A percentile compares a stretch with the other conserved stretches of the same genome.
These are phyloP conservation scores for Paramecium primaurelia DNA, from an alignment of 73 alveolate species.

Conservation along the genomic window DNA sequence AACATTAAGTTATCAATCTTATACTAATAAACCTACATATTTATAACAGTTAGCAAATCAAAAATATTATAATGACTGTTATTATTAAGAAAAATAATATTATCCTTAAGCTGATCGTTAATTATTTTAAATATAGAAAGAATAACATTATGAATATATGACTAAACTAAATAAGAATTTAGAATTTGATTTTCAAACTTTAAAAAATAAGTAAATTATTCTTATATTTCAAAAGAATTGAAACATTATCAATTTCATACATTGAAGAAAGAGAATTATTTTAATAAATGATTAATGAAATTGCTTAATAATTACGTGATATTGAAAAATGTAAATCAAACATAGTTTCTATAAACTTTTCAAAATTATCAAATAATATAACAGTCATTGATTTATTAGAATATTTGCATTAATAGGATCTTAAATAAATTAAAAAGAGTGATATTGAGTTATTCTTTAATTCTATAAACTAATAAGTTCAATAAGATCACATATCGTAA, in stretches of 20 bases:
- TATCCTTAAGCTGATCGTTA: not conserved
- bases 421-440: not conserved
- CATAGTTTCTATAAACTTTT: not conserved
- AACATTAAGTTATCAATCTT: not conserved
- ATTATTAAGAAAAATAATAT: not conserved
- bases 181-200: not conserved
- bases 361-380: not conserved
- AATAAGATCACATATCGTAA: not conserved
- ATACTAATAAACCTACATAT: not conserved
- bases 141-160: not conserved
- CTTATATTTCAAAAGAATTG: not conserved
- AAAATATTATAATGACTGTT: not conserved
- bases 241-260: not conserved
- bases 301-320: not conserved
- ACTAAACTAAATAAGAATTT: not conserved
- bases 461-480: not conserved
- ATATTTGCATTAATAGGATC: not conserved
- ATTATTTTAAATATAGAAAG: not conserved
- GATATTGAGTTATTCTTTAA: constrained; percentile 11
- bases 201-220: not conserved
- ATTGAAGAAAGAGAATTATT: not conserved
- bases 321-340: not conserved
- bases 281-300: not conserved
- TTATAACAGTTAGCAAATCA: not conserved
- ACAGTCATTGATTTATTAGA: not conserved